Conservation (phyloP, 352 stramenopile genomes). For the Phytophthora hybrid region DNA sequence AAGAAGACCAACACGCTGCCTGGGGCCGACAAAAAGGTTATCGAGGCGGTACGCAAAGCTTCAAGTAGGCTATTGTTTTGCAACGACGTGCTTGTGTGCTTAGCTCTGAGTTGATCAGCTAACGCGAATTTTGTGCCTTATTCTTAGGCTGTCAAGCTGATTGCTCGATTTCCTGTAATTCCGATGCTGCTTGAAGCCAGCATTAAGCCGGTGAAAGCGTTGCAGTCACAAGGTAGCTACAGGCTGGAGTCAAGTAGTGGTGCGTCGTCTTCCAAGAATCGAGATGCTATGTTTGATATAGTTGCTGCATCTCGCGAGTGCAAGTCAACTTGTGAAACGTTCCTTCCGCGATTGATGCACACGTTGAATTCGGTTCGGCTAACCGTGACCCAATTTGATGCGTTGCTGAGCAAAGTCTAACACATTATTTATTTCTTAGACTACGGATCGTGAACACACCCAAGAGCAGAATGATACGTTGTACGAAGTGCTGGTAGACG, state of each 20-base stretch:
- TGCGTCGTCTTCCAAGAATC: conserved; percentile 20
- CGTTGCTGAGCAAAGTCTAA: background rate
- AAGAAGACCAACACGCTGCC: conserved; percentile 40
- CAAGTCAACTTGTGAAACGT: conserved; percentile 42
- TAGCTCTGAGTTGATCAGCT: conserved; percentile 1
- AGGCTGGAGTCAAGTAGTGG: conserved; percentile 32
- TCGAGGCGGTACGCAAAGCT: conserved; percentile 58
- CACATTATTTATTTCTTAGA: conserved; percentile 6
- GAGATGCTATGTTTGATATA: conserved; percentile 43
- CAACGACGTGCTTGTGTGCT: conserved; percentile 7
- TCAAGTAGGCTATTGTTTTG: conserved; percentile 25
- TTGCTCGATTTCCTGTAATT: conserved; percentile 55
- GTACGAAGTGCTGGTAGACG: conserved; percentile 28
- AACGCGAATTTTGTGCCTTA: conserved; percentile 2
- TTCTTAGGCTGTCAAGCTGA: conserved; percentile 49
- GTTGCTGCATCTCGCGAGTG: conserved; percentile 33
- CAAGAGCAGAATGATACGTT: conserved; percentile 39
- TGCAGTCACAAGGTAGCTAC: conserved; percentile 21
- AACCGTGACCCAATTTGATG: background rate
- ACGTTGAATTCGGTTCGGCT: conserved; percentile 51
- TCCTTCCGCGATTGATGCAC: conserved; percentile 49
- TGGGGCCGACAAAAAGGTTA: conserved; percentile 58
- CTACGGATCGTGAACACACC: conserved; percentile 7
- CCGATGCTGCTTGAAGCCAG: conserved; percentile 62
- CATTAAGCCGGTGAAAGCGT: conserved; percentile 46